Base-by-base conservation (phyloP, 1,139 yeast genomes). In the Candida neerlandica region DNA sequence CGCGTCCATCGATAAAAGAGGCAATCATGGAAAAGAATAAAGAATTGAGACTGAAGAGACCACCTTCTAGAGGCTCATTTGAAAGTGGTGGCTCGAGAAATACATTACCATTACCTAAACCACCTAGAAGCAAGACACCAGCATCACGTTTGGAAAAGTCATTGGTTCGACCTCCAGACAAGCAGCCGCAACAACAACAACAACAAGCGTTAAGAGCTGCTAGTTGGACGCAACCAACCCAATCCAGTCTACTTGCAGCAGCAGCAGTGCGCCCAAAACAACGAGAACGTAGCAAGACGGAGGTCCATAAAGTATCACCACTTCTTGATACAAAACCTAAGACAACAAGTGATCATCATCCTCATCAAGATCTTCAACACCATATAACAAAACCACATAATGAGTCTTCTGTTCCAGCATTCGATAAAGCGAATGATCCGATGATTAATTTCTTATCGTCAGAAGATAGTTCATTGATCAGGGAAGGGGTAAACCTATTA, bases 401-500 rank as follows among this genome's bases (percentile, higher is more conserved):
- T 38, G 35, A 32, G 5, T 14, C 32, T 19, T 37, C 38, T 9
- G 18, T 30, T 12, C 26, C 48, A 16, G 34, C 48, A 19, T 44
- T 51, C 34, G 69, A 69, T 50, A 58, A 61, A 34, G 64, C 64
- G 33, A 57, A 57, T 9, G 78, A 73, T 48, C 76, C 77, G 3
- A 71, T 74, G 16, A 52, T 71, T 35, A 66, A 65, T 45, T 72
- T 71, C 46, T 61, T 74, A 41, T 63, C 71, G 0, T 71, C 78
- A 1, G 54, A 63, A 11, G 65, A 66, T 46, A 59, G 61, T 3
- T 65, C 62, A 10, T 52, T 64, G 37, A 57, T 69, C 4, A 56
- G 51, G 2, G 78, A 73, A 55, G 81, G 80, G 1, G 60, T 76
- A 1, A 65, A 63, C 46, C 58, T 74, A 21, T 63, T 75, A 39